These are phyloP conservation scores for Lasiosphaeria hispida DNA, from an alignment of 495 filamentous ascomycete genomes.

Conservation along the genomic window DNA sequence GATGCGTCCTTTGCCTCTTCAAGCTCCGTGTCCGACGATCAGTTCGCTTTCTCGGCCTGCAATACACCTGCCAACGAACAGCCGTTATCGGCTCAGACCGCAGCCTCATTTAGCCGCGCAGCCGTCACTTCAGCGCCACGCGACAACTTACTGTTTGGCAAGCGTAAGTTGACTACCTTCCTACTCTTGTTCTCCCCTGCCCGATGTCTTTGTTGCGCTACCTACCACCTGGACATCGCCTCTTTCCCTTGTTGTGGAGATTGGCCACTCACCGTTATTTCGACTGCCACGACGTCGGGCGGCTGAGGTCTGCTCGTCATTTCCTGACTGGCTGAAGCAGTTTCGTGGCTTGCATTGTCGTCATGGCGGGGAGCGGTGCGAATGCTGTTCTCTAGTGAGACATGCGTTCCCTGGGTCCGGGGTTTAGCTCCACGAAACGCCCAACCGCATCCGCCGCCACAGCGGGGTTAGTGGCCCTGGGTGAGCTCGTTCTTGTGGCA, in stretches of 20 bases:
- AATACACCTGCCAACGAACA: slow-evolving; percentile 21
- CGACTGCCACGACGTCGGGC: neutral
- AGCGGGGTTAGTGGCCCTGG: too few species aligned
- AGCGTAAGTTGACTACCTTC: slow-evolving; percentile 7
- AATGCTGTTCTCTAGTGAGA: slow-evolving; percentile 7
- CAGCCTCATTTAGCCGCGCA: neutral
- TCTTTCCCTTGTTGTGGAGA: too few species aligned
- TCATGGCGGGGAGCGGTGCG: slow-evolving; percentile 1
- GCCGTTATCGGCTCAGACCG: slow-evolving; percentile 2
- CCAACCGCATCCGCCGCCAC: neutral
- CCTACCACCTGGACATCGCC: too few species aligned
- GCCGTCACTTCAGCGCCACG: slow-evolving; percentile 1
- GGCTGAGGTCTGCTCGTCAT: slow-evolving; percentile 10
- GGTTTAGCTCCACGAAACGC: slow-evolving; percentile 2
- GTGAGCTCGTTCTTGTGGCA: too few species aligned
- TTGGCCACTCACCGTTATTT: too few species aligned
- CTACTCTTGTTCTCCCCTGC: neutral
- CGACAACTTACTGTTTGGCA: slow-evolving; percentile 17
- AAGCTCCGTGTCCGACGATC: slow-evolving; percentile 24
- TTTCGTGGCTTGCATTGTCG: slow-evolving; percentile 8
- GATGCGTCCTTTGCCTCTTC: slow-evolving; percentile 23
- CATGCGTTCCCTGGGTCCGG: slow-evolving; percentile 3
- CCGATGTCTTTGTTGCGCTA: neutral
- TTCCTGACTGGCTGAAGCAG: slow-evolving; percentile 5
- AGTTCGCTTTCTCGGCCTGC: slow-evolving; percentile 23